phyloP scores from a whole-genome alignment of 306 rosid genomes.

The Glycine tomentella region DNA sequence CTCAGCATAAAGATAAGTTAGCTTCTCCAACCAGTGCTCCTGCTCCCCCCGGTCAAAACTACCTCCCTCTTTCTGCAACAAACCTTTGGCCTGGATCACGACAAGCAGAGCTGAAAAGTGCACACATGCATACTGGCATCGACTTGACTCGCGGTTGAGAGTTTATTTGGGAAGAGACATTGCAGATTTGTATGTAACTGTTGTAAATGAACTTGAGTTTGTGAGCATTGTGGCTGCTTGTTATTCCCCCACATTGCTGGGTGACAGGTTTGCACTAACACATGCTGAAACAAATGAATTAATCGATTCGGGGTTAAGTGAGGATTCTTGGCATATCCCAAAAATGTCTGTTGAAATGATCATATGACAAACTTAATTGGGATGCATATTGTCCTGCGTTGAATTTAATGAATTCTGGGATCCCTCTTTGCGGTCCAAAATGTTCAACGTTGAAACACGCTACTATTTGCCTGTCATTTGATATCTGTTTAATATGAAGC shows the following conservation, averaged over 20 bases:
- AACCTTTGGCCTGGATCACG: conserved; percentile 77
- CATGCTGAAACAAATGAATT: conserved; percentile 56
- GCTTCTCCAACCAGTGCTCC: conserved; percentile 56
- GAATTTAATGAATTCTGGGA: conserved; percentile 7
- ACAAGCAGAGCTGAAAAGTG: conserved; percentile 57
- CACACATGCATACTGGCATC: conserved; percentile 69
- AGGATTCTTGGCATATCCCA: conserved; percentile 21
- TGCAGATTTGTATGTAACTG: conserved; percentile 74
- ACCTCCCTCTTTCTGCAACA: conserved; percentile 57
- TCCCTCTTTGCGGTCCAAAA: background rate
- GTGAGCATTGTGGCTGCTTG: conserved; percentile 60
- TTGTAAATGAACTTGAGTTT: conserved; percentile 73
- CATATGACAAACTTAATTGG: background rate
- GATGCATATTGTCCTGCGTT: background rate
- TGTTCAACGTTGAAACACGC: background rate
- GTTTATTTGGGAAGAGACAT: conserved; percentile 49
- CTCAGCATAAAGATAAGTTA: conserved; percentile 60
- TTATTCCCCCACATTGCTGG: conserved; percentile 42
- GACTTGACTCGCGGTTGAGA: conserved; percentile 90
- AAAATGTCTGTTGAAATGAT: background rate
- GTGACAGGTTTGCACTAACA: conserved; percentile 61
- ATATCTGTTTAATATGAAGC: conserved; percentile 1
- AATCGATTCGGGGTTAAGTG: conserved; percentile 30
- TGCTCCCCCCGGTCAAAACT: conserved; percentile 55
- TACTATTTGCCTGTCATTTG: conserved; percentile 18